A percentile compares a stretch with the other conserved stretches of the same genome.
These are phyloP conservation scores for Isabelozyma pseudorhagii DNA, from an alignment of 805 yeast species.

Conservation along the genomic window DNA sequence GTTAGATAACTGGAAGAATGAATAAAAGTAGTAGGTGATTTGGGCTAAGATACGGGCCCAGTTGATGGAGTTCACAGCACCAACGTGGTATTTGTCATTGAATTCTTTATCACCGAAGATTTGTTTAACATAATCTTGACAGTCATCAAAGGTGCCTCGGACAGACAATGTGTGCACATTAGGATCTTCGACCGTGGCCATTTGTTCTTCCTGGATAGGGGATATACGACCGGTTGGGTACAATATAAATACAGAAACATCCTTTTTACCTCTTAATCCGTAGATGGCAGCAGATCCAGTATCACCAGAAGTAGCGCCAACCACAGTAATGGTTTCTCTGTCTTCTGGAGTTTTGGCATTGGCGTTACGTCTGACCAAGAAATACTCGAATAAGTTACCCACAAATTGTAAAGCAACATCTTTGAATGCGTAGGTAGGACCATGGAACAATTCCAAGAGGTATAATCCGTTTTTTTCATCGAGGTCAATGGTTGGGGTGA, in stretches of 20 bases:
- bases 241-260: conserved; percentile 93
- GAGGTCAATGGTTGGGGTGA: conserved; percentile 78
- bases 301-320: conserved; percentile 99
- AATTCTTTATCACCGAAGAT: conserved; percentile 87
- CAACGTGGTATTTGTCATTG: conserved; percentile 87
- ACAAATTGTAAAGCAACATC: conserved; percentile 98
- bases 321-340: conserved; percentile 86
- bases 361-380: conserved; percentile 71
- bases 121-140: conserved; percentile 94
- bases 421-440: conserved; percentile 98
- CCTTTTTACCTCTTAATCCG: conserved; percentile 95
- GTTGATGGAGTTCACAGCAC: conserved; percentile 97
- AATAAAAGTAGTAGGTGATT: conserved; percentile 92
- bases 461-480: conserved; percentile 59
- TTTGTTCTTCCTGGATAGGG: conserved; percentile 96
- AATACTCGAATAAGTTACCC: conserved; percentile 94
- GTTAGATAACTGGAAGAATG: conserved; percentile 72
- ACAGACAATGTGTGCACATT: conserved; percentile 95
- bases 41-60: conserved; percentile 99
- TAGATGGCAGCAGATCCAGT: conserved; percentile 99
- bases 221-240: conserved; percentile 98
- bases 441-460: conserved; percentile 92
- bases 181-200: conserved; percentile 92
- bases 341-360: conserved; percentile 45
- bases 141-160: conserved; percentile 95